Evolutionary conservation across 2,329 filamentous ascomycete species (phyloP), one percentile per base, ranked within the genome.

Genomic region (Fusarium sp.): DNA sequence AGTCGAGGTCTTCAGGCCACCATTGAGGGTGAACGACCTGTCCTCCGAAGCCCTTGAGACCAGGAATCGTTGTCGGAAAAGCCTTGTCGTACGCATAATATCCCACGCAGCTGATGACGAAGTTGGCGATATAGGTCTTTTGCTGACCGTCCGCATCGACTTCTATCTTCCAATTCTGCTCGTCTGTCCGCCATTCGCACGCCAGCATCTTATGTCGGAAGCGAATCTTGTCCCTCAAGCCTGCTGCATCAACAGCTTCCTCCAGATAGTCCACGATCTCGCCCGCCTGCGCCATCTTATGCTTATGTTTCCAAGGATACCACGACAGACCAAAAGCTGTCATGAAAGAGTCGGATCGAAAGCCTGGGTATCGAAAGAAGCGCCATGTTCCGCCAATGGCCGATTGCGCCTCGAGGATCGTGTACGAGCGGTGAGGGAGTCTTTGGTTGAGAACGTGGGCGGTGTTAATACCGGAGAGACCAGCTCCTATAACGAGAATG

Each of bases 301-400:
- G 70, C 18, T 82, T 78, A 45, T 88, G 84, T 14, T 82, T 84
- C 93, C 93, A 95, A 6, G 91, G 91, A 59, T 91, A 86, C 90
- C 93, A 96, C 2, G 87, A 79, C 69, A 95, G 92, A 49, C 89
- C 89, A 64, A 91, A 92, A 1, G 88, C 84, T 60, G 84, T 86
- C 73, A 92, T 85, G 74, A 87, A 85, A 3, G 89, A 91, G 78
- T 92, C 90, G 44, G 89, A 91, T 41, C 90, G 88, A 64, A 94
- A 88, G 41, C 93, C 91, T 0, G 92, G 93, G 77, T 94, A 95
- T 48, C 87, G 89, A 85, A 94, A 95, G 61, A 94, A 87, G 74
- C 89, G 88, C 93, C 93, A 95, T 19, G 93, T 95, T 33, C 93
- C 93, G 18, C 93, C 93, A 14, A 94, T 84, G 45, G 86, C 83